Percentiles rank a stretch among this genome's conserved stretches.
phyloP scores from a whole-genome alignment of 441 rosid genomes.

The Dalechampia spathulata region DNA sequence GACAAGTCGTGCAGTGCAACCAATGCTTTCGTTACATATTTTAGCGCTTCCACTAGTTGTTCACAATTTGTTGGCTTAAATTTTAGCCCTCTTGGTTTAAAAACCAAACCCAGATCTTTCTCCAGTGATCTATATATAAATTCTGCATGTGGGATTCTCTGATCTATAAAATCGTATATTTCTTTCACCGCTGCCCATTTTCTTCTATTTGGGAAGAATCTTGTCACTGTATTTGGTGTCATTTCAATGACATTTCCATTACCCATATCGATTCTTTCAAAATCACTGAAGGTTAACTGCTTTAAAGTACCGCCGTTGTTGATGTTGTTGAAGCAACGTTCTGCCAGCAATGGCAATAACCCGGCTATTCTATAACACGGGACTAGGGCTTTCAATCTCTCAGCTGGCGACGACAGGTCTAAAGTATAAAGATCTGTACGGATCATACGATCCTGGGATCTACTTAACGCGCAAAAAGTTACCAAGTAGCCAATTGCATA shows the following conservation, averaged over 20 bases:
- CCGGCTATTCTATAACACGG: constrained; percentile 84
- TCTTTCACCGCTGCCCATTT: constrained; percentile 69
- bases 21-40: constrained; percentile 75
- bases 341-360: constrained; percentile 62
- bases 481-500: constrained; percentile 64
- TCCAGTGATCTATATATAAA: constrained; percentile 42
- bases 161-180: constrained; percentile 65
- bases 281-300: constrained; percentile 58
- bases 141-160: constrained; percentile 81
- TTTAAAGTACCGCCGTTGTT: constrained; percentile 18
- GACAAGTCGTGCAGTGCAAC: constrained; percentile 85
- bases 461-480: constrained; percentile 67
- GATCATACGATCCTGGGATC: constrained; percentile 54
- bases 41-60: constrained; percentile 76
- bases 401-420: constrained; percentile 51
- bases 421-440: constrained; percentile 68
- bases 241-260: constrained; percentile 42
- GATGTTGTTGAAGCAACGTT: constrained; percentile 39
- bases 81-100: constrained; percentile 72
- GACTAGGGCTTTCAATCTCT: constrained; percentile 64
- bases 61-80: constrained; percentile 52
- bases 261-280: constrained; percentile 49
- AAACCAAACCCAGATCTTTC: constrained; percentile 47
- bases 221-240: constrained; percentile 63
- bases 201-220: constrained; percentile 46